Conservation (phyloP, 208 protist genomes). For the Entamoeba moshkovskii region DNA sequence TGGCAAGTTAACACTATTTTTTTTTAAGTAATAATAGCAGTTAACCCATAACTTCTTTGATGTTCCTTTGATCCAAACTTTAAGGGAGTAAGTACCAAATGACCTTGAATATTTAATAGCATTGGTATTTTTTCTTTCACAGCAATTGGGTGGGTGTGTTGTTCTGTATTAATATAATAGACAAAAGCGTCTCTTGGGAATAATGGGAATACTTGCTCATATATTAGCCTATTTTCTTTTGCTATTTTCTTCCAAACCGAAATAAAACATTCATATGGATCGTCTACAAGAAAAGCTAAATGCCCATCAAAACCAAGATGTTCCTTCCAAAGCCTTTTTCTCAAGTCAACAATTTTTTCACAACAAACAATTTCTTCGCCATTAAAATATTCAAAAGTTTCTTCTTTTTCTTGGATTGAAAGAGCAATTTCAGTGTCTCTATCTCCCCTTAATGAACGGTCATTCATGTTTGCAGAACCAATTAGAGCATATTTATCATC, state of each 20-base stretch:
- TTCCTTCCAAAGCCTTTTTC: not conserved
- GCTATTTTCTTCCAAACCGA: not conserved
- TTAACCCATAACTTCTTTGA: not conserved
- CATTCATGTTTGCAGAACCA: slow-evolving; percentile 52
- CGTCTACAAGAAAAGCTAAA: not conserved
- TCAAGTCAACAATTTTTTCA: not conserved
- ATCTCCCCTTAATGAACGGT: slow-evolving; percentile 42
- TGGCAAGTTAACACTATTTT: no score
- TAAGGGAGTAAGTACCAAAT: not conserved
- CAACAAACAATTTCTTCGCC: not conserved
- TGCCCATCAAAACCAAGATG: not conserved
- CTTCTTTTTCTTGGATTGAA: slow-evolving; percentile 11
- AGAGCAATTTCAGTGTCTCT: slow-evolving; percentile 44
- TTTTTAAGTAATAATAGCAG: not conserved
- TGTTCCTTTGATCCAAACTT: not conserved
- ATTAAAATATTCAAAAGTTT: not conserved
- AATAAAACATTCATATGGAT: not conserved
- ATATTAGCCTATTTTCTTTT: not conserved
- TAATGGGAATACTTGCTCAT: not conserved
- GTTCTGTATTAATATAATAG: not conserved
- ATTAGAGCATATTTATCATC: slow-evolving; percentile 45
- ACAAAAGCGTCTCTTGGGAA: not conserved
- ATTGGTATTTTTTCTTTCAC: not conserved
- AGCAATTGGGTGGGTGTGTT: not conserved
- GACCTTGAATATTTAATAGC: not conserved